A percentile compares a stretch with the other conserved stretches of the same genome.
Evolutionary conservation across 2,329 filamentous ascomycete species (phyloP).

Genomic region (Rutstroemia sp.): DNA sequence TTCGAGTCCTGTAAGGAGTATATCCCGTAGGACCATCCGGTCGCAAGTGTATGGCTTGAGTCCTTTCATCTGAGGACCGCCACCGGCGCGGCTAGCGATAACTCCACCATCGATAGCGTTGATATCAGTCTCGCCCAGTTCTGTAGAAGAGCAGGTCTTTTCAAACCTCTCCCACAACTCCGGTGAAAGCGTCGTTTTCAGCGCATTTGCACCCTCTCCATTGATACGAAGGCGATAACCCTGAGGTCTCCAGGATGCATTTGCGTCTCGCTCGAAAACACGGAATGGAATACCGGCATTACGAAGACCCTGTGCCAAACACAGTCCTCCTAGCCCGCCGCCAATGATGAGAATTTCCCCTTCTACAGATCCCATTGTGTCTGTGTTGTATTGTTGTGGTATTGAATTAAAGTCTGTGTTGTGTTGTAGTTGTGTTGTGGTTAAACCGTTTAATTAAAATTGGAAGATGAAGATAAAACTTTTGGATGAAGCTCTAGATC

Average conservation of each 20-base stretch:
- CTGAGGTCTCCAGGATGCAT: neutral
- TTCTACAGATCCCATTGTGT: neutral
- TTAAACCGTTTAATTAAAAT: neutral
- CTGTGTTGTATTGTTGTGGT: neutral
- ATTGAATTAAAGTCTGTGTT: no score
- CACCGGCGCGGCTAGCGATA: neutral
- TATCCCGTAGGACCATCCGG: constrained; percentile 29
- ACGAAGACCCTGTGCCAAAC: neutral
- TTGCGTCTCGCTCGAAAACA: constrained; percentile 3
- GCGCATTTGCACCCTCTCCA: constrained; percentile 19
- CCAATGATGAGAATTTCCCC: neutral
- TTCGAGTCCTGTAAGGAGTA: constrained; percentile 29
- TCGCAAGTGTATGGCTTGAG: constrained; percentile 25
- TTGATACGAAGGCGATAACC: constrained; percentile 33
- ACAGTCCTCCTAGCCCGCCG: neutral
- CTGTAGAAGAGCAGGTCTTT: constrained; percentile 15
- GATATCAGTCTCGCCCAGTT: constrained; percentile 8
- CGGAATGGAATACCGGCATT: neutral
- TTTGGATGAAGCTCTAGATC: no score
- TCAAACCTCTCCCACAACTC: constrained; percentile 18
- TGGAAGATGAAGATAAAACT: neutral
- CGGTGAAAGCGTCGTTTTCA: constrained; percentile 10
- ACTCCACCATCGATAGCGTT: constrained; percentile 13
- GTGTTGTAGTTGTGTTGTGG: neutral
- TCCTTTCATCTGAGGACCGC: constrained; percentile 2